Conservation (phyloP, 805 yeast genomes). For the Starmerella cellae region DNA sequence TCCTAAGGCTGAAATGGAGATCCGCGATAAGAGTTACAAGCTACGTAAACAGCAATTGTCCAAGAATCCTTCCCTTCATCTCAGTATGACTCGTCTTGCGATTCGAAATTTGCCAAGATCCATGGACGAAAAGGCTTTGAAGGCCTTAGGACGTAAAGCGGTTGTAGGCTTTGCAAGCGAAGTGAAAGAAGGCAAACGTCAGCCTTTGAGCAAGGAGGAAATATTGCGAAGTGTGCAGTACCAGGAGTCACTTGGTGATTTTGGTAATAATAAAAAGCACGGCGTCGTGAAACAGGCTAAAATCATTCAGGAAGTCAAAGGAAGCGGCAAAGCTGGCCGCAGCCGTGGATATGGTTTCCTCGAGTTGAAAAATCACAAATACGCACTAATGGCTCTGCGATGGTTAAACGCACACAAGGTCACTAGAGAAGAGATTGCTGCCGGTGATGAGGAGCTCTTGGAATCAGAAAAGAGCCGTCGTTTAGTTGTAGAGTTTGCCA, state of each 20-base stretch:
- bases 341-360: slow-evolving; percentile 95
- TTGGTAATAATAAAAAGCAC: slow-evolving; percentile 53
- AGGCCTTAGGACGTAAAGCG: slow-evolving; percentile 87
- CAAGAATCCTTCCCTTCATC: slow-evolving; percentile 80
- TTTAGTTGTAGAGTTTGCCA: slow-evolving; percentile 85
- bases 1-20: slow-evolving; percentile 60
- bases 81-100: slow-evolving; percentile 90
- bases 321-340: slow-evolving; percentile 74
- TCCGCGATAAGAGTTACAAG: slow-evolving; percentile 77
- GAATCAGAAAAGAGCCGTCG: slow-evolving; percentile 40
- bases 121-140: slow-evolving; percentile 74
- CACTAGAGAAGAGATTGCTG: slow-evolving; percentile 45
- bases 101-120: slow-evolving; percentile 87
- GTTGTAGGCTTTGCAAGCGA: slow-evolving; percentile 89
- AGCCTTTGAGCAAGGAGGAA: slow-evolving; percentile 82
- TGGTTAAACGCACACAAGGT: slow-evolving; percentile 94
- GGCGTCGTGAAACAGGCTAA: slow-evolving; percentile 93
- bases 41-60: slow-evolving; percentile 80
- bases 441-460: slow-evolving; percentile 19
- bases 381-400: slow-evolving; percentile 90
- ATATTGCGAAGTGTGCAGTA: slow-evolving; percentile 60
- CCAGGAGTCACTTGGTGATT: slow-evolving; percentile 39
- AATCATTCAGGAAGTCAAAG: slow-evolving; percentile 83
- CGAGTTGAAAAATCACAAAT: slow-evolving; percentile 81
- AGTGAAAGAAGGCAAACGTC: slow-evolving; percentile 60